phyloP scores from a whole-genome alignment of 2,329 filamentous ascomycete species.

The Penicillium sp. region DNA sequence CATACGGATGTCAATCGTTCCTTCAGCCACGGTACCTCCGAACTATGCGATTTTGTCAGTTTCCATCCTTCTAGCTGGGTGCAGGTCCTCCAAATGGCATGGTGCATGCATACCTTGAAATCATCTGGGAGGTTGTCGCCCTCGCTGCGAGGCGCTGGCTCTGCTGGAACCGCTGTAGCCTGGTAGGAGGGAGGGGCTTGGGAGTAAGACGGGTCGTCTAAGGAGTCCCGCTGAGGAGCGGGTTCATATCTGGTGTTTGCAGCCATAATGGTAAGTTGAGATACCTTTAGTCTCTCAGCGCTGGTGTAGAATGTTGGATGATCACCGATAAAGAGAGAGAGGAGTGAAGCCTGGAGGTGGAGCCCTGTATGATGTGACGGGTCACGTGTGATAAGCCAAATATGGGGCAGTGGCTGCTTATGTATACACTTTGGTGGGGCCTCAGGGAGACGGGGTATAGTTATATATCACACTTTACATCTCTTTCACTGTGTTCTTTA shows the following conservation, averaged over 20 bases:
- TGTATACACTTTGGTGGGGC: not conserved
- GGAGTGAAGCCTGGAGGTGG: constrained; percentile 8
- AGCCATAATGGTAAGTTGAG: constrained; percentile 55
- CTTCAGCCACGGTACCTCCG: constrained; percentile 88
- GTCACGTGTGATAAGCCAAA: constrained; percentile 13
- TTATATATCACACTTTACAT: no score
- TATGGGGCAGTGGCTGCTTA: not conserved
- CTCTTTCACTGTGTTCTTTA: no score
- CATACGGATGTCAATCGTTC: constrained; percentile 92
- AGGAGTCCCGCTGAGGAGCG: constrained; percentile 82
- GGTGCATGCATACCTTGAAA: constrained; percentile 70
- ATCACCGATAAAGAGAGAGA: constrained; percentile 1
- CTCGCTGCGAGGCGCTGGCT: constrained; percentile 66
- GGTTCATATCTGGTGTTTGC: constrained; percentile 77
- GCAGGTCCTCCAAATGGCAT: fast-evolving
- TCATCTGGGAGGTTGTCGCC: constrained; percentile 94
- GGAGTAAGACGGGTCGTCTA: constrained; percentile 68
- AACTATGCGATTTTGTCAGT: constrained; percentile 57
- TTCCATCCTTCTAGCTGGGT: not conserved
- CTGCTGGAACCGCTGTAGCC: constrained; percentile 56
- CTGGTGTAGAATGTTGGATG: not conserved
- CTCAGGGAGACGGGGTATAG: no score
- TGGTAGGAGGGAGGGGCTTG: constrained; percentile 83
- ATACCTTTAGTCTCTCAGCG: not conserved
- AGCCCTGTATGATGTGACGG: constrained; percentile 1